phyloP scores from a whole-genome alignment of 139 green algal genomes.

The Microglena sp. region DNA sequence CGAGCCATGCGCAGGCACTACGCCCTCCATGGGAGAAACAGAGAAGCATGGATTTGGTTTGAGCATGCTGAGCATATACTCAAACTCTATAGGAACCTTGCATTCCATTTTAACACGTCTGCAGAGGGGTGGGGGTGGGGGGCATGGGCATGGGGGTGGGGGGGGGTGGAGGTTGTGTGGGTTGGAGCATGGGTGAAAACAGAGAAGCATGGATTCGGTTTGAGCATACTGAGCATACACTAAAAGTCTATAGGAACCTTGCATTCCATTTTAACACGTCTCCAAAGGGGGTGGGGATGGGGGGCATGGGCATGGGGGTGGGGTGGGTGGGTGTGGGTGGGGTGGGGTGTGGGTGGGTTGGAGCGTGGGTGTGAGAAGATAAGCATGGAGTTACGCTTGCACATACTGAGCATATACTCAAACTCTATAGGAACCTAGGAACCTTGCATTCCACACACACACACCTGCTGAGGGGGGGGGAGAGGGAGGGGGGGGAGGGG shows the following conservation, averaged over 20 bases:
- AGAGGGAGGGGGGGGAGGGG: too few relatives aligned
- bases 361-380: too few relatives aligned
- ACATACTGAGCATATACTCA: constrained; percentile 33
- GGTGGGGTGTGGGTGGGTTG: too few relatives aligned
- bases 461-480: too few relatives aligned
- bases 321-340: too few relatives aligned
- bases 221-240: constrained; percentile 23
- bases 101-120: constrained; percentile 8
- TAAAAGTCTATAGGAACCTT: constrained; percentile 44
- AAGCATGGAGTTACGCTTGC: constrained; percentile 26
- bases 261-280: constrained; percentile 6
- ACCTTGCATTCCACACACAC: constrained; percentile 10
- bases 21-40: constrained; percentile 15
- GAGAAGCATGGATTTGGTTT: constrained; percentile 26
- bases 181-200: too few relatives aligned
- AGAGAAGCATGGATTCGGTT: constrained; percentile 26
- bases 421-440: constrained; percentile 37
- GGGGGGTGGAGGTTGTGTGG: too few relatives aligned
- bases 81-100: constrained; percentile 40
- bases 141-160: too few relatives aligned
- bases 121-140: too few relatives aligned
- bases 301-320: too few relatives aligned
- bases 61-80: constrained; percentile 29
- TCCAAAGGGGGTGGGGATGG: too few relatives aligned
- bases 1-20: constrained; percentile 30